Evolutionary conservation across 208 protist species (phyloP), one percentile per base, ranked within the genome.

Genomic region (Trypanosoma cruzi): DNA sequence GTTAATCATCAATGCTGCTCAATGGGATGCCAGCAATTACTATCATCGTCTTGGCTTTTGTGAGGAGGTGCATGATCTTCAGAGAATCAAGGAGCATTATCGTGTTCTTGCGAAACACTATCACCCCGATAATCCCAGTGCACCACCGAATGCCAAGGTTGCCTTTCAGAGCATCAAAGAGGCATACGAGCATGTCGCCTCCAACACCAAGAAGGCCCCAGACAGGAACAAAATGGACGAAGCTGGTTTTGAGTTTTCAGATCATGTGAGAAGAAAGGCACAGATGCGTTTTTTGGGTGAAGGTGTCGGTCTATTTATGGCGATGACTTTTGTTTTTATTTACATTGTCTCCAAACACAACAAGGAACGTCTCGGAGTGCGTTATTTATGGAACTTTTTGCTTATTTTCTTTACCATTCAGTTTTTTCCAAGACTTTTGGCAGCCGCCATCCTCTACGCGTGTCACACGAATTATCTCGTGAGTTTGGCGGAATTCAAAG

Each of bases 141-240:
- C 72, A 13, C 57, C 79, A 7, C 50, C 52, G 8, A 37, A 81
- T 28, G 60, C 74, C 26, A 79, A 70, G 4, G 82, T 70, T 20
- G 86, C 82, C 1, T 95, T 93, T 68, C 81, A 79, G 40, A 88
- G 77, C 61, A 80, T 95, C 42, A 88, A 87, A 55, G 87, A 93
- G 64, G 86, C 89, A 2, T 93, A 93, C 63, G 87, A 91, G 22
- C 60, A 59, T 46, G 53, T 92, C 29, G 46, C 68, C 7, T 29
- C 50, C 8, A 49, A 68, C 0, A 34, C 79, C 16, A 88, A 77
- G 60, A 58, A 67, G 13, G 28, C 7, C 18, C 29, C 34, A 13
- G 28, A 20, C 29, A 34, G 53, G 13, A 28, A 2, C 8, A 22
- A 54, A 42, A 40, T 31, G 4, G 28, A 56, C 37, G 44, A 59